Base-by-base conservation (phyloP, 768 basidiomycete species). In the Mycena chlorophos region DNA sequence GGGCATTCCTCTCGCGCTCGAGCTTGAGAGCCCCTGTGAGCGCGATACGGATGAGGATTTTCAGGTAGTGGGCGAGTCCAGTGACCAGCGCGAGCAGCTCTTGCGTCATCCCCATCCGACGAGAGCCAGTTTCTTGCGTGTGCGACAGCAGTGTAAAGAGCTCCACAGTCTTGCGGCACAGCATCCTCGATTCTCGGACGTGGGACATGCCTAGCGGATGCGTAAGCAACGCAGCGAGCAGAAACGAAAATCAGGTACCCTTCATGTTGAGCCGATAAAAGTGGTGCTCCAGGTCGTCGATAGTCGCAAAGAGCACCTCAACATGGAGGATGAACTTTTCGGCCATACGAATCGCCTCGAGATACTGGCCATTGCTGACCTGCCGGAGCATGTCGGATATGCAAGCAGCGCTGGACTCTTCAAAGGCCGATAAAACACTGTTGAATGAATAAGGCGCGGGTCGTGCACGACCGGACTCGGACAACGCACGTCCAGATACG, bases 251-350 rank as follows among this genome's bases (percentile, higher is more conserved):
- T 38, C 51, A 75, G 82, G 58, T 64, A 97, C 96, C 96, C 76
- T 94, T 98, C 69, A 88, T 82, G 64, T 80, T 85, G 34, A 90
- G 80, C 39, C 81, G 78, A 17, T 84, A 78, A 67, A 96, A 99
- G 64, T 93, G 83, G 58, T 83, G 89, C 70, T 97, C 94, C 40
- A 99, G 82, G 71, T 98, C 95, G 69, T 99, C 97, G 62, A 98
- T 94, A 14, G 93, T 91, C 19, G 92, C 94, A 63, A 99, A 99
- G 20, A 99, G 82, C 42, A 96, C 92, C 71, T 99, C 97, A 51
- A 99, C 97, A 68, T 99, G 96, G 19, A 98, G 78, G 63, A 98
- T 98, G 67, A 99, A 99, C 76, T 90, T 92, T 74, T 99, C 97
- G 13, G 97, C 96, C 91, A 98, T 93, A 61, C 93, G 83, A 66